phyloP scores from a whole-genome alignment of 345 rosid species.

The Turnera subulata region DNA sequence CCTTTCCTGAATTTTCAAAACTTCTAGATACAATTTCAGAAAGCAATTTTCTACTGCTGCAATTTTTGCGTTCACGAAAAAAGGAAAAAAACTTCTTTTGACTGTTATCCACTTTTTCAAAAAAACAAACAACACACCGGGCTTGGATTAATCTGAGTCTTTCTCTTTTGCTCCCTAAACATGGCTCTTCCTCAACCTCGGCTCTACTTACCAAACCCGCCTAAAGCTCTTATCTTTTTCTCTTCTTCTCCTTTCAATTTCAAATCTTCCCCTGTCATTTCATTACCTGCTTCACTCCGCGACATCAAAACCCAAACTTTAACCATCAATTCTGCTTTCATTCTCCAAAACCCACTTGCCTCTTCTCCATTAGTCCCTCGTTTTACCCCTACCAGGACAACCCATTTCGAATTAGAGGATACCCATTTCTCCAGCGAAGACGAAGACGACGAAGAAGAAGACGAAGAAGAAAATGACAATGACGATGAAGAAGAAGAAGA shows the following conservation, averaged over 20 bases:
- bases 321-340: conserved; percentile 13
- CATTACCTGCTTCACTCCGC: background rate
- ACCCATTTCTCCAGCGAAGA: conserved; percentile 2
- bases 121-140: too few species aligned
- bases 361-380: conserved; percentile 17
- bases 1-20: too few species aligned
- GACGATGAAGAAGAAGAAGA: too few species aligned
- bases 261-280: conserved; percentile 1
- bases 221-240: conserved; percentile 10
- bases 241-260: background rate
- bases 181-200: conserved; percentile 37
- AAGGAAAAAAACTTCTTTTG: too few species aligned
- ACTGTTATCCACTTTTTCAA: too few species aligned
- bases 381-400: conserved; percentile 12
- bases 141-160: too few species aligned
- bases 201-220: conserved; percentile 10
- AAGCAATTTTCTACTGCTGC: too few species aligned
- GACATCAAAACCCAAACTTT: conserved; percentile 9
- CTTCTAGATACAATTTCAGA: too few species aligned
- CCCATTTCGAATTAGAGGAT: conserved; percentile 20
- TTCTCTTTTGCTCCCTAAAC: too few species aligned
- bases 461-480: too few species aligned
- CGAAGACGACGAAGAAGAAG: too few species aligned
- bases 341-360: background rate
- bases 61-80: too few species aligned